Evolutionary conservation across 75 land plant genomes (phyloP).

Genomic region (Isoetes taiwanensis): DNA sequence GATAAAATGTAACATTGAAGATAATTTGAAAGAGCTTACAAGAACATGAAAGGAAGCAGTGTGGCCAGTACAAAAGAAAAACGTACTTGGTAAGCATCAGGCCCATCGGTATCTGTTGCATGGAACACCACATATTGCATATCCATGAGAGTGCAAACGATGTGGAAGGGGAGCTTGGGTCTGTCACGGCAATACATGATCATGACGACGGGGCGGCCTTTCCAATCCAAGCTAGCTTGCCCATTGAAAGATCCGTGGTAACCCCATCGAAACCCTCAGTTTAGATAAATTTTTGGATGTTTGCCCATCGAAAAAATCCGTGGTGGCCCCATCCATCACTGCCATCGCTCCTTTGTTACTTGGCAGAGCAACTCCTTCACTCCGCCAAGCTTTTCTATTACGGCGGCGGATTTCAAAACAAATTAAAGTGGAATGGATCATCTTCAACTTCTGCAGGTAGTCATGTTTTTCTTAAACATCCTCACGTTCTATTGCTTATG

Average conservation of each 20-base stretch:
- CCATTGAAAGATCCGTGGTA: slow-evolving; percentile 27
- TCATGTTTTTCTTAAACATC: no score
- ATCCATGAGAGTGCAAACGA: slow-evolving; percentile 50
- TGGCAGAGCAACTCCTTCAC: slow-evolving; percentile 15
- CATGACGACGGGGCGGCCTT: slow-evolving; percentile 2
- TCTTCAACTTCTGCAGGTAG: no score
- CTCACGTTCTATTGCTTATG: no score
- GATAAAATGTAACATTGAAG: no score
- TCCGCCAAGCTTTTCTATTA: neutral
- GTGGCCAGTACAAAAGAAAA: neutral
- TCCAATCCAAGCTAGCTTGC: slow-evolving; percentile 12
- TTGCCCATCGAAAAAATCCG: slow-evolving; percentile 5
- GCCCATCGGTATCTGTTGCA: slow-evolving; percentile 37
- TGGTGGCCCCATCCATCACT: neutral
- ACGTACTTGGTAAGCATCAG: slow-evolving; percentile 37
- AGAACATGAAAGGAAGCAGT: no score
- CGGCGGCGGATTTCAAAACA: no score
- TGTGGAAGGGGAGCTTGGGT: slow-evolving; percentile 45
- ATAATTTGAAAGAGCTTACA: no score
- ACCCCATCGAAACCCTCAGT: no score
- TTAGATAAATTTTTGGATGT: slow-evolving; percentile 58
- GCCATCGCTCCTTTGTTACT: slow-evolving; percentile 11
- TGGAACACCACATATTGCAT: slow-evolving; percentile 61
- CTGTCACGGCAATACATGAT: slow-evolving; percentile 39
- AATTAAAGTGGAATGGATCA: no score